Evolutionary conservation across 1,139 yeast genomes (phyloP).

Genomic region (Yamadazyma siamensis): DNA sequence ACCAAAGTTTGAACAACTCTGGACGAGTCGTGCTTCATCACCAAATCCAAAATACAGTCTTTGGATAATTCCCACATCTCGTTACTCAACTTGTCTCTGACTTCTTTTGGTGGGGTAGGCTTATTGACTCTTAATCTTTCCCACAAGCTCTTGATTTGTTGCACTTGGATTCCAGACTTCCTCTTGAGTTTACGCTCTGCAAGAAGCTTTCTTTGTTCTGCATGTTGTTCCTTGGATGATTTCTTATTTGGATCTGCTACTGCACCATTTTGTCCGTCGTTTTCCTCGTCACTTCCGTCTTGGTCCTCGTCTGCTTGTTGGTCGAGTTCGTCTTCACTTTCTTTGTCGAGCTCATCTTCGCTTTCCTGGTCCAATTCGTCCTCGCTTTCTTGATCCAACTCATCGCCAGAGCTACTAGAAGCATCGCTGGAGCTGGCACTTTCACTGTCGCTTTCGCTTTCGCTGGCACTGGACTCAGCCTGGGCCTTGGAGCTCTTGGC

Average conservation of each 20-base stretch:
- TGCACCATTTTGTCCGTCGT: constrained; percentile 8
- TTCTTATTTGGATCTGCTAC: constrained; percentile 41
- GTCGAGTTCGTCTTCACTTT: constrained; percentile 20
- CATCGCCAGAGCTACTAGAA: no score
- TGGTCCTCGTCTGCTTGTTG: constrained; percentile 17
- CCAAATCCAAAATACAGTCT: constrained; percentile 78
- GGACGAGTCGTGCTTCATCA: constrained; percentile 93
- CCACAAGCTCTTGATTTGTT: constrained; percentile 85
- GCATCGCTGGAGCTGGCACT: neutral
- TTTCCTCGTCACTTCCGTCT: constrained; percentile 16
- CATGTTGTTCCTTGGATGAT: constrained; percentile 67
- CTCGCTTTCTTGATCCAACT: constrained; percentile 6
- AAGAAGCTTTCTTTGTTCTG: constrained; percentile 75
- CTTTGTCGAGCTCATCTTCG: constrained; percentile 4
- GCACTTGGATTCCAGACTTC: constrained; percentile 82
- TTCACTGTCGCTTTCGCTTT: constrained; percentile 1
- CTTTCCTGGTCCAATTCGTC: constrained; percentile 21
- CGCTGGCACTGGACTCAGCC: constrained; percentile 15
- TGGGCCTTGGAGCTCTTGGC: no score
- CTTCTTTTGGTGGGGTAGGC: constrained; percentile 75
- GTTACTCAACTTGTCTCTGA: constrained; percentile 74
- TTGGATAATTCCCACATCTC: constrained; percentile 84
- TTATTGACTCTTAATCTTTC: constrained; percentile 84
- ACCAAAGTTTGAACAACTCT: constrained; percentile 93
- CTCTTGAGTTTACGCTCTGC: constrained; percentile 84